Evolutionary conservation across 805 yeast species (phyloP), one percentile per base, ranked within the genome.

Genomic region (Wickerhamia fluorescens): DNA sequence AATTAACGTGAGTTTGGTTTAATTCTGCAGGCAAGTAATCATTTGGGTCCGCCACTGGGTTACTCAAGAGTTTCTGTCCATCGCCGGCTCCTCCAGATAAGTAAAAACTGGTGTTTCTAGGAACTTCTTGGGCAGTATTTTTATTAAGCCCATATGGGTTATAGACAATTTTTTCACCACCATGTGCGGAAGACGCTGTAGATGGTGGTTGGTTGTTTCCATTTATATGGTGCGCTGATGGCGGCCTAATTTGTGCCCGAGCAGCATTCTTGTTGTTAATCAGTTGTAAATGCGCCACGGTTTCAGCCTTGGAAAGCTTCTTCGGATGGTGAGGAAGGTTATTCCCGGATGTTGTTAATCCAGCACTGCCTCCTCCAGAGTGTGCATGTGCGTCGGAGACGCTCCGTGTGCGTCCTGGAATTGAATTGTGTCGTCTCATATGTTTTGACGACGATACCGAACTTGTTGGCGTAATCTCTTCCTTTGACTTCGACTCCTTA

Each of bases 1-100:
- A 52, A 24, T 66, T 63, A 3, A 63, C 53, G 30, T 63, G 61
- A 1, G 53, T 51, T 45, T 77, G 74, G 29, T 70, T 60, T 37
- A 72, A 57, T 4, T 64, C 69, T 0, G 47, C 56, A 0, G 89
- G 88, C 12, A 82, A 51, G 37, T 51, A 63, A n/a, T 66, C 69
- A 44, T 80, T 79, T 1, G 89, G 89, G 37, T 73, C 70, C 11
- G 71, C 73, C 9, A 78, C 68, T 1, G 89, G 86, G 36, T 72
- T 58, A 2, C 75, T 68, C 33, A 81, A 55, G 8, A 75, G 55
- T 20, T 75, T 62, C 14, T 66, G 60, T 28, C 69, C 71, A 24
- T 54, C 67, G 9, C 22, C 27, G 16, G 58, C 56, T 30, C 58
- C 55, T 31, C 61, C 52, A 47, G 52, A 34, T 28, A 47, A 19